Evolutionary conservation across 371 early-diverging fungal species (phyloP), one percentile per base, ranked within the genome.

Genomic region (Mortierella sp.): DNA sequence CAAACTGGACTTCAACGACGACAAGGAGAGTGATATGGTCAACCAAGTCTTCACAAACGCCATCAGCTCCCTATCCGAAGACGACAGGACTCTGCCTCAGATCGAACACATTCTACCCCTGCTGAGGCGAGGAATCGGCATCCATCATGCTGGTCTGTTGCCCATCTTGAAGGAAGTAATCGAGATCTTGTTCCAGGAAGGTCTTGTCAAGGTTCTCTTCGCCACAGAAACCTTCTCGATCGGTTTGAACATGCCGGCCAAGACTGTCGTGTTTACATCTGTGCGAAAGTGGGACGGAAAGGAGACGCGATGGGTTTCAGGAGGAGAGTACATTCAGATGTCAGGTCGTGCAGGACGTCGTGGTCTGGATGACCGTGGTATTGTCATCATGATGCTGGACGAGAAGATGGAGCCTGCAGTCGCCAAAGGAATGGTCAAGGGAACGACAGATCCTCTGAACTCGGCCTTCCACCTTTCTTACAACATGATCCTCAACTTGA

Each of bases 161-260:
- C 99, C 99, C 1, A 97, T 99, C 46, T 85, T 99, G 63, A 99
- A 99, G 82, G 99, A 99, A 84, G 95, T 98, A 12, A 98, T 99
- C 37, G 99, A 99, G 84, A 96, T 99, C 60, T 86, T 99, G 28
- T 99, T 99, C 88, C 99, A 98, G 80, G 99, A 99, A 84, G 96
- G 96, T 40, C 82, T 99, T 50, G 73, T 99, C 39, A 99, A 99
- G 84, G 96, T 99, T 16, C 84, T 99, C 39, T 99, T 99, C 91
- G 99, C 99, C 39, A 99, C 99, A 1, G 99, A 99, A 80, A 99
- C 99, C 0, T 99, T 99, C 85, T 98, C 99, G 7, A 99, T 99
- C 78, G 99, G 99, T 47, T 80, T 99, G 51, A 99, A 99, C 86
- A 99, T 99, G 99, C 99, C 99, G 41, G 99, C 99, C 55, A 97